Base-by-base conservation (phyloP, 495 filamentous ascomycete genomes). In the Xylaria bambusicola region DNA sequence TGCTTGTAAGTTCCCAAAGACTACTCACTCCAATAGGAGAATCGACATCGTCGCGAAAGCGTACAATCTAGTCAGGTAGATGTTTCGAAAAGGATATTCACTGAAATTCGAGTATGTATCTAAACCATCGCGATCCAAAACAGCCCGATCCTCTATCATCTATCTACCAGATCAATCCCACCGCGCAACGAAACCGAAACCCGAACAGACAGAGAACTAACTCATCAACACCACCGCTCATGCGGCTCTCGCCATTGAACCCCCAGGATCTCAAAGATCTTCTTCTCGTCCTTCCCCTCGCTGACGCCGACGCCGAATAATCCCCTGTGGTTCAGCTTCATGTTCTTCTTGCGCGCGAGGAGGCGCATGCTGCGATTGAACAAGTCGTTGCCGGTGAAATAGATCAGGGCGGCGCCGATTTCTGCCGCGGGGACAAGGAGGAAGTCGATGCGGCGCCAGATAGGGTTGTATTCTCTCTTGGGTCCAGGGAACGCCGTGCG, bases 361-460 rank as follows among this genome's bases (percentile, higher is more conserved):
- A 97, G 72, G 62, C 94, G 73, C 73, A 97, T 83, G 56, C 90
- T 94, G 27, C 93, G 80, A 66, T 98, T 98, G 76, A 98, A 98
- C 49, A 97, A 92, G 66, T 97, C 93, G 65, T 96, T 95, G 1
- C 94, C 94, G 0, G 94, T 97, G 64, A 97, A 98, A 66, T 98
- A 98, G 51, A 98, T 82, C 66, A 97, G 69, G 1, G 94, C 93
- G 0, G 94, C 94, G 2, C 94, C 94, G 40, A 93, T 77, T 73
- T 97, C 86, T 0, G 81, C 78, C 60, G 86, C 84, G 0, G 92
- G 92, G 12, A 97, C 94, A 15, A 96, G 81, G 0, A 98, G 78
- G 27, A 97, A 83, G 68, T 98, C 94, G 58, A 97, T 88, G 1
- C 92, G 82, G 21, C 92, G 82, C 92, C 91, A 96, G 3, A 84